These are phyloP conservation scores for Verticillium klebahnii DNA, from an alignment of 2,329 filamentous ascomycete genomes.

Conservation along the genomic window DNA sequence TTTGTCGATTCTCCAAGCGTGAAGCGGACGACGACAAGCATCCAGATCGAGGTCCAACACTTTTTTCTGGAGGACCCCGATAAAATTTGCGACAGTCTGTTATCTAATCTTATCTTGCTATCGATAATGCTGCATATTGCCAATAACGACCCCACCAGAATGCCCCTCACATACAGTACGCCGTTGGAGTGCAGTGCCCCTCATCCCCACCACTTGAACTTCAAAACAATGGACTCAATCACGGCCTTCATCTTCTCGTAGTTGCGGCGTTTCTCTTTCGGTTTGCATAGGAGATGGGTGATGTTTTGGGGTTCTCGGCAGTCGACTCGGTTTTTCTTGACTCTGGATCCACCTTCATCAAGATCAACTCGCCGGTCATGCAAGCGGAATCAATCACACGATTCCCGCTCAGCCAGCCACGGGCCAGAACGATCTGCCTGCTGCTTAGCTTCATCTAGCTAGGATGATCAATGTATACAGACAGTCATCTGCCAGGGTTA, in stretches of 20 bases:
- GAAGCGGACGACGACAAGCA: neutral
- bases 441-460: neutral
- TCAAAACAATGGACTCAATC: too few species aligned
- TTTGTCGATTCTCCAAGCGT: neutral
- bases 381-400: neutral
- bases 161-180: neutral
- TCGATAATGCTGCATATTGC: neutral
- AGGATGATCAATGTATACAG: neutral
- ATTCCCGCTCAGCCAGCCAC: neutral
- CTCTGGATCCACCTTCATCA: too few species aligned
- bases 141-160: neutral
- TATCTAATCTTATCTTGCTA: slow-evolving; percentile 4
- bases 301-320: too few species aligned
- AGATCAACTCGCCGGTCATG: neutral
- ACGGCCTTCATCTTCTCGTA: too few species aligned
- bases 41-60: neutral
- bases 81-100: slow-evolving; percentile 1
- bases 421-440: neutral
- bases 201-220: neutral
- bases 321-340: too few species aligned
- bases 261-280: too few species aligned
- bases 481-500: neutral
- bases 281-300: too few species aligned
- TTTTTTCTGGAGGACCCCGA: slow-evolving; percentile 1
- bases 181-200: neutral